A percentile compares a stretch with the other conserved stretches of the same genome.
Evolutionary conservation across 2,329 filamentous ascomycete genomes (phyloP).

Genomic region (Penicillium fuscoglaucum): DNA sequence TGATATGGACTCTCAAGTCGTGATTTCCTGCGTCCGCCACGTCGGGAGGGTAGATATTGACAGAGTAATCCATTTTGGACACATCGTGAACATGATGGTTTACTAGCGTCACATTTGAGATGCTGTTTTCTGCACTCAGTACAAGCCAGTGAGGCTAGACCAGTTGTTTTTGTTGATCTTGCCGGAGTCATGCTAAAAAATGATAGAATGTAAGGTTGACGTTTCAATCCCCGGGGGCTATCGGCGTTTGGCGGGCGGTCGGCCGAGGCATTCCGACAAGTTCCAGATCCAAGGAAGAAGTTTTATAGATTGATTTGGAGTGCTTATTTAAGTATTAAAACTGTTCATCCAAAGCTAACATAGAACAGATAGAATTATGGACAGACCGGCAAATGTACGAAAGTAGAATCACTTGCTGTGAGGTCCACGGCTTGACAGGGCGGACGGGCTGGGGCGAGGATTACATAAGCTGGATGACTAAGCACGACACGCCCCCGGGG

Average conservation of each 20-base stretch:
- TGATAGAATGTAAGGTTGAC: neutral
- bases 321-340: neutral
- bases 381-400: neutral
- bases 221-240: constrained; percentile 6
- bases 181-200: constrained; percentile 19
- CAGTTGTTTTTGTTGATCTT: constrained; percentile 26
- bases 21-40: constrained; percentile 52
- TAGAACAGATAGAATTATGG: neutral
- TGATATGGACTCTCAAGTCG: constrained; percentile 23
- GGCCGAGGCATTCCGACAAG: neutral
- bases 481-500: too few relatives aligned
- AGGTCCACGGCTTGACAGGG: too few relatives aligned
- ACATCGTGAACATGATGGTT: constrained; percentile 66
- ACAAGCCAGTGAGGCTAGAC: constrained; percentile 44
- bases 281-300: neutral
- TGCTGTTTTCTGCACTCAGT: constrained; percentile 57
- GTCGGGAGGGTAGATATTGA: constrained; percentile 69
- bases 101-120: constrained; percentile 70
- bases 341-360: neutral
- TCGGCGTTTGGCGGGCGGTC: constrained; percentile 5
- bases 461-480: neutral
- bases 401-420: neutral
- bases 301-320: neutral
- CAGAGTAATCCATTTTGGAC: constrained; percentile 58
- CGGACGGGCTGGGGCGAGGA: too few relatives aligned